A percentile compares a stretch with the other conserved stretches of the same genome.
Conservation (phyloP, 805 yeast species). For the Wickerhamomyces bovis region DNA sequence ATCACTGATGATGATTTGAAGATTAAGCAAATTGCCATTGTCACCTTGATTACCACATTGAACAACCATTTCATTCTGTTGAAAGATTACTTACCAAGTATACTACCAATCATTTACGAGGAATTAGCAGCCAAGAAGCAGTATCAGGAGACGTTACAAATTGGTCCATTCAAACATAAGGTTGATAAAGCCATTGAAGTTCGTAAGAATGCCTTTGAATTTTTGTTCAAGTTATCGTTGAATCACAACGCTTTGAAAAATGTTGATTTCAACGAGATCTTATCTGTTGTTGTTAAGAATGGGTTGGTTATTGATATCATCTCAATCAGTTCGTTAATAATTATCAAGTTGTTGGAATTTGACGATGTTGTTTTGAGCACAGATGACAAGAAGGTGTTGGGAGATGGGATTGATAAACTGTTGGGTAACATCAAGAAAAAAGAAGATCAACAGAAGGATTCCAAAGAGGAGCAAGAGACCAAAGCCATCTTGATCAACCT, state of each 20-base stretch:
- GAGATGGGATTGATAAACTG: conserved; percentile 23
- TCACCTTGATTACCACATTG: conserved; percentile 52
- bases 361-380: conserved; percentile 20
- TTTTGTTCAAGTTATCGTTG: conserved; percentile 46
- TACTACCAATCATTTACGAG: conserved; percentile 45
- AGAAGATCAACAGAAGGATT: conserved; percentile 24
- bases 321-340: conserved; percentile 22
- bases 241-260: conserved; percentile 17
- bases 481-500: conserved; percentile 19
- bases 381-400: conserved; percentile 13
- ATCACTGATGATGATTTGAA: conserved; percentile 37
- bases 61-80: conserved; percentile 48
- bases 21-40: conserved; percentile 54
- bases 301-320: conserved; percentile 34
- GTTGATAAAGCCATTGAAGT: conserved; percentile 73
- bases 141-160: conserved; percentile 59
- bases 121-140: conserved; percentile 52
- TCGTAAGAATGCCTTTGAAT: conserved; percentile 67
- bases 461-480: conserved; percentile 26
- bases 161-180: conserved; percentile 84
- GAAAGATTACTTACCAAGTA: conserved; percentile 36
- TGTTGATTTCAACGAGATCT: conserved; percentile 29
- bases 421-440: conserved; percentile 22
- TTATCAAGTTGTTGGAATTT: conserved; percentile 21
- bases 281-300: conserved; percentile 28